A percentile compares a stretch with the other conserved stretches of the same genome.
Evolutionary conservation across 2,329 filamentous ascomycete species (phyloP).

Genomic region (Diatrype stigma): DNA sequence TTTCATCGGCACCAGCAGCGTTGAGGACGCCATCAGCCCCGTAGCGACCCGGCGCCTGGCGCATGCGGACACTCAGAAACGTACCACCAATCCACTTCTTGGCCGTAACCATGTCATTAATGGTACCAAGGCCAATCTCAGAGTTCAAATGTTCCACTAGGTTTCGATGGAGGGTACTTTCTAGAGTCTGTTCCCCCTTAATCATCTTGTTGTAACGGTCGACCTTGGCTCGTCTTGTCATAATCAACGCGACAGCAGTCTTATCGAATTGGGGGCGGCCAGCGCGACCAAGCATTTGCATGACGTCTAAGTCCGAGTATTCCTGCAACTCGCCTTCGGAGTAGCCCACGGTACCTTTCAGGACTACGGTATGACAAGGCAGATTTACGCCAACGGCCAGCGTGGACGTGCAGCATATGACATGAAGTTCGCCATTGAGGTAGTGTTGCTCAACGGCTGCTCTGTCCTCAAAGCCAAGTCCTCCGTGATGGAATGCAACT

Average conservation of each 20-base stretch:
- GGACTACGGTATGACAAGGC: slow-evolving; percentile 76
- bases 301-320: slow-evolving; percentile 77
- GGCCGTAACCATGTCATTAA: slow-evolving; percentile 60
- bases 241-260: slow-evolving; percentile 71
- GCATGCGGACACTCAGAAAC: slow-evolving; percentile 72
- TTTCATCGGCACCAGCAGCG: slow-evolving; percentile 52
- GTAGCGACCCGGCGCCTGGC: slow-evolving; percentile 68
- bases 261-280: slow-evolving; percentile 80
- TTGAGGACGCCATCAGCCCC: slow-evolving; percentile 52
- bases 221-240: slow-evolving; percentile 65
- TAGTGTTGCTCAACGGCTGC: slow-evolving; percentile 63
- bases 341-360: slow-evolving; percentile 73
- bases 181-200: slow-evolving; percentile 67
- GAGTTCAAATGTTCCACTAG: slow-evolving; percentile 82
- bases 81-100: slow-evolving; percentile 73
- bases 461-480: slow-evolving; percentile 62
- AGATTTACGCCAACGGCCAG: slow-evolving; percentile 80
- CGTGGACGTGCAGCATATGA: slow-evolving; percentile 86
- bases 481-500: slow-evolving; percentile 80
- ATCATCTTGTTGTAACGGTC: slow-evolving; percentile 68
- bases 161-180: slow-evolving; percentile 75
- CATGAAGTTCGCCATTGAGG: slow-evolving; percentile 64
- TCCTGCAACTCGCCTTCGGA: slow-evolving; percentile 59
- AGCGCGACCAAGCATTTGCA: slow-evolving; percentile 86
- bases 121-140: slow-evolving; percentile 72